These are phyloP conservation scores for Lipomyces kockii DNA, from an alignment of 805 yeast genomes.

Conservation along the genomic window DNA sequence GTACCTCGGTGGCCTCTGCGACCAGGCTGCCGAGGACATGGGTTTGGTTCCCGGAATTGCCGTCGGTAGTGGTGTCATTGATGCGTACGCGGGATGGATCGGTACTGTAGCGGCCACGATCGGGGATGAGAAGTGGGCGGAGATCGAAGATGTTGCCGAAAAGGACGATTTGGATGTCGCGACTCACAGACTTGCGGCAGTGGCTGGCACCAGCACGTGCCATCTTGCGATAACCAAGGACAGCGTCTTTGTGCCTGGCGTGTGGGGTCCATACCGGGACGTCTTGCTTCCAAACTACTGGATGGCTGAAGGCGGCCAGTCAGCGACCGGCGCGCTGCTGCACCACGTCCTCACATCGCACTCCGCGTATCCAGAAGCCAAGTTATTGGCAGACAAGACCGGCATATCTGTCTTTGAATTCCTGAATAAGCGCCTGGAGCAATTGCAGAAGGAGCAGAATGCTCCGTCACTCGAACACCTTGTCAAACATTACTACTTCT, in stretches of 20 bases:
- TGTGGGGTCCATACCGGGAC: conserved; percentile 98
- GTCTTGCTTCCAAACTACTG: conserved; percentile 88
- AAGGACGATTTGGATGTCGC: conserved; percentile 53
- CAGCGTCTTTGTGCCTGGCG: conserved; percentile 90
- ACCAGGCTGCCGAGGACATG: conserved; percentile 73
- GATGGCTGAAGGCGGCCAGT: conserved; percentile 99
- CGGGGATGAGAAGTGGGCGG: conserved; percentile 50
- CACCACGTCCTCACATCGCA: conserved; percentile 87
- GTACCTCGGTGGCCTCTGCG: conserved; percentile 72
- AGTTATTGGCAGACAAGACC: conserved; percentile 67
- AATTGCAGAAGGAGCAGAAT: conserved; percentile 59
- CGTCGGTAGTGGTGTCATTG: conserved; percentile 96
- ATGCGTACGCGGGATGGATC: conserved; percentile 98
- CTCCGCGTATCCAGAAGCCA: conserved; percentile 80
- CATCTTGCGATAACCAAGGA: conserved; percentile 86
- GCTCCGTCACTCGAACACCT: conserved; percentile 76
- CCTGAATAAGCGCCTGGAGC: conserved; percentile 74
- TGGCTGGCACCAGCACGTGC: conserved; percentile 98
- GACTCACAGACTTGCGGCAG: conserved; percentile 90
- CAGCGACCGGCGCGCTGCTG: conserved; percentile 92
- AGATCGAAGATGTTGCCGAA: conserved; percentile 17
- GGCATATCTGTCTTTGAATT: conserved; percentile 79
- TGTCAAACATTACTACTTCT: conserved; percentile 84
- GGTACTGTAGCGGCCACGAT: conserved; percentile 96
- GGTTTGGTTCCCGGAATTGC: conserved; percentile 80